phyloP scores from a whole-genome alignment of 441 rosid genomes.

The Dalechampia spathulata region DNA sequence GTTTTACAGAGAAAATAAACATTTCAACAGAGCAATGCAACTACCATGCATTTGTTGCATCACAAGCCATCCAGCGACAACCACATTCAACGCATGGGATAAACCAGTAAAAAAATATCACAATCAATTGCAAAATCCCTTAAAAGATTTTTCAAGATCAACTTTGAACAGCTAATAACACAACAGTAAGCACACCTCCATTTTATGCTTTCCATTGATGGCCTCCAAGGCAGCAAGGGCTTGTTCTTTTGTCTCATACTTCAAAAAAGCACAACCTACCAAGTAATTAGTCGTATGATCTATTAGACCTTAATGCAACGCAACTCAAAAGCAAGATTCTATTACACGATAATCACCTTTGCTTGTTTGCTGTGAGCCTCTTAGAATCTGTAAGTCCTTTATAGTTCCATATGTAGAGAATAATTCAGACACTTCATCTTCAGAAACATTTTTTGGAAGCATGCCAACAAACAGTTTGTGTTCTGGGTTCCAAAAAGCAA shows the following conservation, averaged over 20 bases:
- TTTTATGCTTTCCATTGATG: conserved; percentile 80
- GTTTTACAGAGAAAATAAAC: neutral
- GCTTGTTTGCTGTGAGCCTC: conserved; percentile 97
- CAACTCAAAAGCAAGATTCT: too few relatives aligned
- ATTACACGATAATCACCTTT: conserved; percentile 83
- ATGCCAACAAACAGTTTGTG: conserved; percentile 99
- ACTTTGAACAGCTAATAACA: too few relatives aligned
- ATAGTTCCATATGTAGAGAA: conserved; percentile 75
- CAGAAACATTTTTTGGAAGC: conserved; percentile 95
- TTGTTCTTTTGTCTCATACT: conserved; percentile 93
- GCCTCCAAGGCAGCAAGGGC: conserved; percentile 83
- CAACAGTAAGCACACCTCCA: conserved; percentile 66
- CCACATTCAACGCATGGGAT: neutral
- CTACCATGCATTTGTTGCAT: neutral
- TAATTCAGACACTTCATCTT: conserved; percentile 63
- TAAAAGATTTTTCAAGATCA: too few relatives aligned
- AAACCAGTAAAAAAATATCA: neutral
- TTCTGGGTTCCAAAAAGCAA: conserved; percentile 43
- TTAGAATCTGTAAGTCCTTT: conserved; percentile 75
- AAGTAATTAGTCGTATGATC: conserved; percentile 19
- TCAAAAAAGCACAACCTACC: conserved; percentile 92
- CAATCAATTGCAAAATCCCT: too few relatives aligned
- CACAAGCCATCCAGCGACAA: neutral
- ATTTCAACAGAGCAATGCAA: neutral
- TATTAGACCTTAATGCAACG: conserved; percentile 7